These are phyloP conservation scores for Colletotrichum sp. DNA, from an alignment of 2,329 filamentous ascomycete species.

Conservation along the genomic window DNA sequence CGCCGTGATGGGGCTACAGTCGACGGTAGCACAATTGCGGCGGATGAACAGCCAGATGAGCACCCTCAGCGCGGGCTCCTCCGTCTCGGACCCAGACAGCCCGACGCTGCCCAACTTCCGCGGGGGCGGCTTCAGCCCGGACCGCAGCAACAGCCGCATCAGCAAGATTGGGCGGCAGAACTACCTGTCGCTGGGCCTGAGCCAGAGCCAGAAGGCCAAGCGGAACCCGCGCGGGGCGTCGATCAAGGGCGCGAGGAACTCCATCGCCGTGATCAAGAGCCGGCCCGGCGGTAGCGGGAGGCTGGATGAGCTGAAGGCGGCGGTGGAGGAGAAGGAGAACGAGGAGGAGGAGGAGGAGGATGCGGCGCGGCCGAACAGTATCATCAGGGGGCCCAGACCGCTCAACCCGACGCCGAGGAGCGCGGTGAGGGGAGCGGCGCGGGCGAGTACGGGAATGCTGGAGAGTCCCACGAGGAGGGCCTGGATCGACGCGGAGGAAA, in stretches of 20 bases:
- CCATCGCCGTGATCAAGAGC: neutral
- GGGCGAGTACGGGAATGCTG: neutral
- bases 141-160: conserved; percentile 31
- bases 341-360: conserved; percentile 2
- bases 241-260: conserved; percentile 3
- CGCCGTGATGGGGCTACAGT: conserved; percentile 9
- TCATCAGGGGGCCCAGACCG: neutral
- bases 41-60: conserved; percentile 62
- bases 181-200: conserved; percentile 41
- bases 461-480: neutral
- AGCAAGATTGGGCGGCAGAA: conserved; percentile 44
- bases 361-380: neutral
- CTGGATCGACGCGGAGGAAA: neutral
- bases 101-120: conserved; percentile 43
- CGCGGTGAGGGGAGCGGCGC: neutral
- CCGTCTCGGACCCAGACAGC: conserved; percentile 38
- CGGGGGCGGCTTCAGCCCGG: conserved; percentile 42
- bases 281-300: neutral
- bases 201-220: conserved; percentile 23
- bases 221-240: neutral
- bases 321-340: conserved; percentile 18
- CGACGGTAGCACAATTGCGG: conserved; percentile 55
- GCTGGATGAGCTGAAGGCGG: neutral
- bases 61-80: conserved; percentile 45
- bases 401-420: neutral